Evolutionary conservation across 2,329 filamentous ascomycete genomes (phyloP).

Genomic region (Cercospora citrullina): DNA sequence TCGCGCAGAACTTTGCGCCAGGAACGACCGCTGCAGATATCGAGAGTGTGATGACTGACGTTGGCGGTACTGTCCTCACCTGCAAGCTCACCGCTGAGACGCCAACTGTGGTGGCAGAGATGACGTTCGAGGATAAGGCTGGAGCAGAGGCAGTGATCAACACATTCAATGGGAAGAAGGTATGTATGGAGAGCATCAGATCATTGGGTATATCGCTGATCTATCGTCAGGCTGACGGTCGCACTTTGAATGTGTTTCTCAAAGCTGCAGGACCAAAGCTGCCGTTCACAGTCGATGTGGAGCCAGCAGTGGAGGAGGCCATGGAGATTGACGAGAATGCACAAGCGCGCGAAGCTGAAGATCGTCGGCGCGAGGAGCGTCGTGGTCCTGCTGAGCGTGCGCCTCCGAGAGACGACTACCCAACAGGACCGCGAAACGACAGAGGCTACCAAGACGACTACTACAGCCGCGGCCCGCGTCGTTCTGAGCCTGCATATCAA

Average conservation of each 20-base stretch:
- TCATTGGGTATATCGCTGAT: background rate
- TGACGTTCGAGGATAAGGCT: conserved; percentile 70
- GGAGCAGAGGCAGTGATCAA: conserved; percentile 73
- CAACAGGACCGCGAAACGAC: conserved; percentile 27
- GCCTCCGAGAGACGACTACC: conserved; percentile 24
- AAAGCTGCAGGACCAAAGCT: conserved; percentile 23
- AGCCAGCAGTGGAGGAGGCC: conserved; percentile 36
- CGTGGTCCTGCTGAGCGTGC: conserved; percentile 32
- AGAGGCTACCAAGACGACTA: conserved; percentile 30
- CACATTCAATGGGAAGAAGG: conserved; percentile 77
- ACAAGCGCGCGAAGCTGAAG: conserved; percentile 33
- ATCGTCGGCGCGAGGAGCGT: conserved; percentile 38
- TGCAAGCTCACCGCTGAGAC: conserved; percentile 67
- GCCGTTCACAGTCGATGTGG: conserved; percentile 23
- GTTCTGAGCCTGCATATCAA: conserved; percentile 42
- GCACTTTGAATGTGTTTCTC: conserved; percentile 67
- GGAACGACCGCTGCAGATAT: conserved; percentile 82
- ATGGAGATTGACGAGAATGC: conserved; percentile 48
- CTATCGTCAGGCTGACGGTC: conserved; percentile 66
- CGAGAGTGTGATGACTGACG: conserved; percentile 67
- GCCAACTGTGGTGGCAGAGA: conserved; percentile 75
- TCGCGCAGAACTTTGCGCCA: conserved; percentile 78
- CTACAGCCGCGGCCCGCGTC: conserved; percentile 28
- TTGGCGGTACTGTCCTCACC: conserved; percentile 65
- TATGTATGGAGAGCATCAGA: conserved; percentile 43